Evolutionary conservation across 768 basidiomycete genomes (phyloP).

Genomic region (Lentinula detonsa): DNA sequence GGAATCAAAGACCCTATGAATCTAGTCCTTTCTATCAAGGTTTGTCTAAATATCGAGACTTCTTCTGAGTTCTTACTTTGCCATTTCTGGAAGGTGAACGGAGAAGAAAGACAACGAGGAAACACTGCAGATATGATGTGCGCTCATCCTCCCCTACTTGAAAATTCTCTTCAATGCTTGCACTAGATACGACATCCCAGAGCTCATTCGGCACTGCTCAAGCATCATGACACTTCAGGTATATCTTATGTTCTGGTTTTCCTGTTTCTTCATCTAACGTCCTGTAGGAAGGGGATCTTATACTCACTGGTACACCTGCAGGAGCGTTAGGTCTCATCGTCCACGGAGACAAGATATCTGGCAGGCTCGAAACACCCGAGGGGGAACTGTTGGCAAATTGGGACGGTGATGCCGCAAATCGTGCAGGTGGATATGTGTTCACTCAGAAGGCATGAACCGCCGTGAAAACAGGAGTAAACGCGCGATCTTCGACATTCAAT

Average conservation of each 20-base stretch:
- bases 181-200: not conserved
- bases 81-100: not conserved
- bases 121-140: not conserved
- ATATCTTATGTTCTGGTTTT: not conserved
- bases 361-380: not conserved
- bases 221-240: constrained; percentile 1
- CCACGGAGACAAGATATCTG: not conserved
- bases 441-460: not conserved
- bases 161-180: not conserved
- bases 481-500: not conserved
- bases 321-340: not conserved
- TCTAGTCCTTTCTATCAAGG: not conserved
- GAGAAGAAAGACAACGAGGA: not conserved
- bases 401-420: not conserved
- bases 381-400: not conserved
- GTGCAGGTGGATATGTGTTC: not conserved
- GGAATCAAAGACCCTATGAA: not conserved
- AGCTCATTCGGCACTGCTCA: not conserved
- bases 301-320: not conserved
- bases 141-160: not conserved
- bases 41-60: not conserved
- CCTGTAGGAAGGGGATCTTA: not conserved
- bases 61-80: too few relatives aligned
- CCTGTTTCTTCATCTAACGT: not conserved
- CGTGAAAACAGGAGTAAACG: not conserved